Base-by-base conservation (phyloP, 305 asterid species). In the Solanum hybrid region DNA sequence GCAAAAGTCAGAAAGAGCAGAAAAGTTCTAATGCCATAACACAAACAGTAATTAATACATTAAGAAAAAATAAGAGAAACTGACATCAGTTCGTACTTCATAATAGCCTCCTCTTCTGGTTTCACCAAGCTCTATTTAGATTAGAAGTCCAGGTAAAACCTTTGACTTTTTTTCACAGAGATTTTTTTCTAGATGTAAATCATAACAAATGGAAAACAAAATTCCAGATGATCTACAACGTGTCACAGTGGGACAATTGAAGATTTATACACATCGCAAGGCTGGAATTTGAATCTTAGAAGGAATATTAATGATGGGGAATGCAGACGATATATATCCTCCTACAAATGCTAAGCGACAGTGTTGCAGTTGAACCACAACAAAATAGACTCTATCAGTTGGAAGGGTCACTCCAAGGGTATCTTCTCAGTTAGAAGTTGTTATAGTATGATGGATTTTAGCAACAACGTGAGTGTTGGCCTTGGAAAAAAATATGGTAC, bases 141-240 rank as follows among this genome's bases (percentile, higher is more conserved):
- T 79, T 79, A 79, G 86, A 80, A 31, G 65, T 80, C n/a, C 22
- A 37, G 65, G 86, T 38, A 24, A 80, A 37, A 38, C 65, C 65
- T 37, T 79, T 20, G 29, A 80, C n/a, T 3, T 37, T 15, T 78
- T 24, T 80, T 80, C 86, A 37, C n/a, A 80, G 3, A 12, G 33
- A 13, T 51, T 24, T 24, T 24, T 36, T 37, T 80, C 86, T 12
- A 80, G 86, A 45, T 12, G 65, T 37, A 37, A 80, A 80, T 37
- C 65, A 24, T 32, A 38, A 79, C 57, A 79, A 13, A 20, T 80
- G 86, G 86, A 37, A 80, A 80, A 80, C 51, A 37, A 36, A 80
- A 37, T 37, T 37, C 61, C 92, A 93, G 93, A 94, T 86, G 93
- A 93, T 51, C 92, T 93, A 31, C 94, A 91, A 51, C 89, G 92